phyloP scores from a whole-genome alignment of 306 rosid species.

The Begonia peltatifolia region DNA sequence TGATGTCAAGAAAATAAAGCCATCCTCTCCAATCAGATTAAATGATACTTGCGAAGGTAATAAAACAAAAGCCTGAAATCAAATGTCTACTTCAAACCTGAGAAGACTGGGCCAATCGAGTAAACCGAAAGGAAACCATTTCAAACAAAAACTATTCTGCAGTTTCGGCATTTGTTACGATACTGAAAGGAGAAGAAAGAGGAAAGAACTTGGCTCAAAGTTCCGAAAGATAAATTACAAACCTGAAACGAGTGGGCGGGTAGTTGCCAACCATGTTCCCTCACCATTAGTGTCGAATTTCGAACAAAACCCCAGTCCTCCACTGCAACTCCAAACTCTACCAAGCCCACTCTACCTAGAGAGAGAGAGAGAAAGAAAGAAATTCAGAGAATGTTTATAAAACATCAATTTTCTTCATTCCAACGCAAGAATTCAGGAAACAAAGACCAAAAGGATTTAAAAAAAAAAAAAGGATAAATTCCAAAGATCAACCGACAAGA shows the following conservation, averaged over 20 bases:
- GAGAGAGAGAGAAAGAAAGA: neutral
- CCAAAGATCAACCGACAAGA: neutral
- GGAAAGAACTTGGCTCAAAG: neutral
- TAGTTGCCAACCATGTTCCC: constrained; percentile 96
- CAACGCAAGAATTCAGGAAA: no score
- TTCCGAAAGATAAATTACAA: neutral
- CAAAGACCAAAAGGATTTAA: no score
- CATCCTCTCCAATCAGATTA: no score
- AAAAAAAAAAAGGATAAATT: no score
- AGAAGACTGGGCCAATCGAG: no score
- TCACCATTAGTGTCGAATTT: constrained; percentile 47
- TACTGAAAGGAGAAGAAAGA: neutral
- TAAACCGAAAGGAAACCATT: no score
- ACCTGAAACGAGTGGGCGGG: constrained; percentile 99
- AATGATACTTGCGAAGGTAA: no score
- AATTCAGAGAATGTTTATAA: neutral
- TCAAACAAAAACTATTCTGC: no score
- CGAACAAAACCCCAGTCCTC: constrained; percentile 7
- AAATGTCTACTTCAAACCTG: no score
- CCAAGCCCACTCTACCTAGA: constrained; percentile 1
- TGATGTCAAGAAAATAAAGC: no score
- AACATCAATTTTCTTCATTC: neutral
- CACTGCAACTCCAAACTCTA: constrained; percentile 12
- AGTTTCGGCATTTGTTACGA: no score
- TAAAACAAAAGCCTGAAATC: no score